Evolutionary conservation across 176 grass and related monocot species (phyloP).

Genomic region (Avena atlantica): DNA sequence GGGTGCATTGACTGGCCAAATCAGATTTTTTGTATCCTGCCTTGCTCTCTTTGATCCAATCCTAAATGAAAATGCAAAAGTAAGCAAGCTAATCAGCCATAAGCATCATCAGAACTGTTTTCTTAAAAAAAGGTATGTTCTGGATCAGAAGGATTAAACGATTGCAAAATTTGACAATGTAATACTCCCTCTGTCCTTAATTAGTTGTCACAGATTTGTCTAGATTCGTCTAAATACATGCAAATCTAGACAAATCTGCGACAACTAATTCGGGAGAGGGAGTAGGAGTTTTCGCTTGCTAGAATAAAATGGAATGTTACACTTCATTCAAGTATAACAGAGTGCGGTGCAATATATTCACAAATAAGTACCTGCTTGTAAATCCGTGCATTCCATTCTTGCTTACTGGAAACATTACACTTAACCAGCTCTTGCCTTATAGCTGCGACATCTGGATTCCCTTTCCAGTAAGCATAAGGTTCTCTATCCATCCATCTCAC

Average conservation of each 20-base stretch:
- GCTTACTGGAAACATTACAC: conserved; percentile 63
- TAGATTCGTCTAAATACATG: too few relatives aligned
- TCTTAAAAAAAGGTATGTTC: neutral
- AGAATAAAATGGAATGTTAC: conserved; percentile 28
- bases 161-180: conserved; percentile 8
- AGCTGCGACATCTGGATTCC: conserved; percentile 67
- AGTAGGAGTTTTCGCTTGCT: neutral
- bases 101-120: conserved; percentile 29
- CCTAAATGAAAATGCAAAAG: conserved; percentile 50
- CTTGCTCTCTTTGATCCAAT: conserved; percentile 83
- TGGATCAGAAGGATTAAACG: conserved; percentile 18
- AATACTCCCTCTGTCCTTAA: neutral
- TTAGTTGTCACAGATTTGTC: too few relatives aligned
- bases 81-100: conserved; percentile 34
- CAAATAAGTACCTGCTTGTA: conserved; percentile 54
- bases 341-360: conserved; percentile 23
- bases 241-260: too few relatives aligned
- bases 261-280: too few relatives aligned
- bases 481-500: conserved; percentile 67
- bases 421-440: conserved; percentile 65
- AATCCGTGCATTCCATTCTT: conserved; percentile 81
- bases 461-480: conserved; percentile 93
- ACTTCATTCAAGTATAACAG: conserved; percentile 21
- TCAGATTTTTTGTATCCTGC: conserved; percentile 84
- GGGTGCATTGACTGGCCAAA: conserved; percentile 76